Evolutionary conservation across 768 basidiomycete species (phyloP).

Genomic region (Lactarius hengduanensis): DNA sequence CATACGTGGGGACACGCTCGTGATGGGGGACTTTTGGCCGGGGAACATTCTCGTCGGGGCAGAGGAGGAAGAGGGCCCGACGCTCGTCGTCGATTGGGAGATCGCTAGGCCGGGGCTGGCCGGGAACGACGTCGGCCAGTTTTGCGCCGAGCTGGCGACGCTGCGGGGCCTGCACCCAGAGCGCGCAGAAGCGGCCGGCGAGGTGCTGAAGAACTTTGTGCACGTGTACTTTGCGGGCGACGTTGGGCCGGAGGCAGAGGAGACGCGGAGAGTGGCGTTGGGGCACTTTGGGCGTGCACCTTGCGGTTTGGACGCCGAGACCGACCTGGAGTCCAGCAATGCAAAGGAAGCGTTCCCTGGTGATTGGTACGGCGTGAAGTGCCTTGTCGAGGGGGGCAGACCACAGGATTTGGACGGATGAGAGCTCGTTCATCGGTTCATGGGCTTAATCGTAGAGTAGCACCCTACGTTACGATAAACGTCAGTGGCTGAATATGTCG

Average conservation of each 20-base stretch:
- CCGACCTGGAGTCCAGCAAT: conserved; percentile 48
- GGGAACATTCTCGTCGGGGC: conserved; percentile 59
- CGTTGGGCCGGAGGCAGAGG: conserved; percentile 31
- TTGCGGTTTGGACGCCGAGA: conserved; percentile 49
- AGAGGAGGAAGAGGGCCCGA: conserved; percentile 33
- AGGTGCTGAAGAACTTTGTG: conserved; percentile 47
- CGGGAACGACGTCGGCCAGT: conserved; percentile 61
- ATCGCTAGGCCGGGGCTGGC: conserved; percentile 54
- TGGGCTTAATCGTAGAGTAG: not conserved
- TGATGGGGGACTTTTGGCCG: conserved; percentile 76
- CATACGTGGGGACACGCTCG: conserved; percentile 34
- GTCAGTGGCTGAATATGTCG: not conserved
- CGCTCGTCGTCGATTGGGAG: conserved; percentile 65
- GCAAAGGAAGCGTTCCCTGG: conserved; percentile 48
- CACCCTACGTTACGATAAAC: not conserved
- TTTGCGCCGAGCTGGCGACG: conserved; percentile 57
- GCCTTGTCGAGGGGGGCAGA: conserved; percentile 37
- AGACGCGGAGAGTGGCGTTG: conserved; percentile 39
- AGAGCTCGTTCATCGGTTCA: conserved; percentile 16
- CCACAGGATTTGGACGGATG: conserved; percentile 21
- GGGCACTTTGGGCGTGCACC: conserved; percentile 56
- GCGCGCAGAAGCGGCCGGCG: conserved; percentile 38
- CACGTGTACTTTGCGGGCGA: conserved; percentile 40
- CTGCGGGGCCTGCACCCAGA: conserved; percentile 48
- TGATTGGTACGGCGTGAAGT: conserved; percentile 49